Percentiles rank a stretch among this genome's conserved stretches.
Conservation (phyloP, 345 rosid genomes). For the Rhodamnia argentea region DNA sequence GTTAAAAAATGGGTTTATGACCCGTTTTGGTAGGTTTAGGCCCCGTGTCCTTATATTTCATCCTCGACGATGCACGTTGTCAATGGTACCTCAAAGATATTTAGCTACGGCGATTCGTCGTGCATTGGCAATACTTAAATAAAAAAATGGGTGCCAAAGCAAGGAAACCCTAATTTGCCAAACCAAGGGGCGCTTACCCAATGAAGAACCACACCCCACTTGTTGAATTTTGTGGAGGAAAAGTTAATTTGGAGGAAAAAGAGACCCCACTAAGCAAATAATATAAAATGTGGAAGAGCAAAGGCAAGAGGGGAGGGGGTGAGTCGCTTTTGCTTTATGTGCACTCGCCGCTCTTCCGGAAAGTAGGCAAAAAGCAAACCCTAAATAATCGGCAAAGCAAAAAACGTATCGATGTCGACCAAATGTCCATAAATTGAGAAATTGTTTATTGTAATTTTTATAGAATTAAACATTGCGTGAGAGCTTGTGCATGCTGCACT, state of each 20-base stretch:
- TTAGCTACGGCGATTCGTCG: neutral
- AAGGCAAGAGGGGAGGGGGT: neutral
- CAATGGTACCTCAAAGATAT: neutral
- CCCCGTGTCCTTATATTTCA: neutral
- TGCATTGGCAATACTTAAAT: neutral
- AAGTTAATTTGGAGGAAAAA: neutral
- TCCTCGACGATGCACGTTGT: accelerated
- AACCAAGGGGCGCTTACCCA: neutral
- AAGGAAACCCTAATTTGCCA: neutral
- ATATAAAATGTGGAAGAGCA: neutral
- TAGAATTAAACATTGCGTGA: neutral
- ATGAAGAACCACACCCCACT: neutral
- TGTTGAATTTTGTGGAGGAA: neutral
- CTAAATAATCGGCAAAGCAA: neutral
- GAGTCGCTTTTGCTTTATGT: neutral
- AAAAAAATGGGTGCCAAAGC: neutral
- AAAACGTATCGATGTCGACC: neutral
- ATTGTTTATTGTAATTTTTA: neutral
- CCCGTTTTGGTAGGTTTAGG: neutral
- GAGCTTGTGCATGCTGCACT: neutral
- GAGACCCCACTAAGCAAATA: neutral
- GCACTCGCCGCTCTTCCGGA: neutral
- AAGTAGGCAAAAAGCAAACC: neutral
- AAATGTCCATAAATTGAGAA: neutral
- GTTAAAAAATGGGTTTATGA: too few species aligned